Percentiles rank a stretch among this genome's conserved stretches.
These are phyloP conservation scores for Quercus aquifolioides DNA, from an alignment of 306 rosid genomes.

Conservation along the genomic window DNA sequence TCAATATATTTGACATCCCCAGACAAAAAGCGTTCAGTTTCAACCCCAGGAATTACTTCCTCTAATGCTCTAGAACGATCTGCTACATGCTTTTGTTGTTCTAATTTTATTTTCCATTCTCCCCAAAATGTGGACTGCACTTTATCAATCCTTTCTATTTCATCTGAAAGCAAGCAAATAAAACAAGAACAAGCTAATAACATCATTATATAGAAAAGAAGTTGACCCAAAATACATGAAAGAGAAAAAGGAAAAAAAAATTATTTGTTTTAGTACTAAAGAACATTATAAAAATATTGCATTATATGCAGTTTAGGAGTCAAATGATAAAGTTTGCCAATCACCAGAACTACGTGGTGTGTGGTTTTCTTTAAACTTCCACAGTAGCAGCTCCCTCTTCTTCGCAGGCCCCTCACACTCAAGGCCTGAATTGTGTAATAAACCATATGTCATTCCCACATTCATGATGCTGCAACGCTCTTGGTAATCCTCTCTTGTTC, in stretches of 20 bases:
- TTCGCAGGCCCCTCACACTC: constrained; percentile 56
- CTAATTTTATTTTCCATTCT: constrained; percentile 92
- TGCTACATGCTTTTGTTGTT: constrained; percentile 76
- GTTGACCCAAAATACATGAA: constrained; percentile 8
- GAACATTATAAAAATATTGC: background rate
- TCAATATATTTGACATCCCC: constrained; percentile 69
- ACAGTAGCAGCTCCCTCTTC: constrained; percentile 70
- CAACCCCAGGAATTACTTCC: constrained; percentile 86
- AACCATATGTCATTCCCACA: constrained; percentile 89
- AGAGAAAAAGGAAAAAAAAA: background rate
- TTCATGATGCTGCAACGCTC: constrained; percentile 80
- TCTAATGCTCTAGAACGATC: constrained; percentile 80
- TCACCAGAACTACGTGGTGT: constrained; percentile 59
- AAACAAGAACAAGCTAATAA: background rate
- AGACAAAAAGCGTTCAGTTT: constrained; percentile 80
- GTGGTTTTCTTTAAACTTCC: constrained; percentile 78
- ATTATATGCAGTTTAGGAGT: constrained; percentile 5
- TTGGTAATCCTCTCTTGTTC: constrained; percentile 73
- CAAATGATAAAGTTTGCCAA: constrained; percentile 9
- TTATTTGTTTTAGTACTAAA: constrained; percentile 17
- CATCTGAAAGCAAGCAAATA: constrained; percentile 46
- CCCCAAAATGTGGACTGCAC: constrained; percentile 95
- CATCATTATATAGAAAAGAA: constrained; percentile 1
- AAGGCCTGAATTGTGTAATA: constrained; percentile 67
- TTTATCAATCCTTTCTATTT: constrained; percentile 62